Conservation (phyloP, 1,139 yeast genomes). For the Blastobotrys proliferans region DNA sequence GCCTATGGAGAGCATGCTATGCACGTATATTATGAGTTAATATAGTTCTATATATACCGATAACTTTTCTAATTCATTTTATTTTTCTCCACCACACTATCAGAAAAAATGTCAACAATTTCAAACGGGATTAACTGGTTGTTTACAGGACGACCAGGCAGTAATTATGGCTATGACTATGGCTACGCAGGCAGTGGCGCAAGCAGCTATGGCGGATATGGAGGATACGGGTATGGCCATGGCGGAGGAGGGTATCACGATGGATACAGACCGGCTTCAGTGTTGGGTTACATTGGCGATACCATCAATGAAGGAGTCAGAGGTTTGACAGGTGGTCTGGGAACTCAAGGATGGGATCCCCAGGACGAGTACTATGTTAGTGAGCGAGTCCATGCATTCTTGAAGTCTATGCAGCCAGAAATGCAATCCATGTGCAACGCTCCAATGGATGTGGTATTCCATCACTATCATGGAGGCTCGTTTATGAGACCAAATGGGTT, state of each 20-base stretch:
- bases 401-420: slow-evolving; percentile 3
- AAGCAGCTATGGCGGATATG: not conserved
- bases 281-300: not conserved
- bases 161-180: not conserved
- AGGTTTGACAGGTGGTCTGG: not conserved
- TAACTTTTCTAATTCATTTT: not conserved
- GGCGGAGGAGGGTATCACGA: slow-evolving; percentile 1
- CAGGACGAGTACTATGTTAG: slow-evolving; percentile 11
- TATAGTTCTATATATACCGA: no score
- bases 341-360: not conserved
- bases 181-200: not conserved
- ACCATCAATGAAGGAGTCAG: no score
- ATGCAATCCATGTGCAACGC: slow-evolving; percentile 2
- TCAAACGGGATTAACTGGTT: slow-evolving; percentile 12
- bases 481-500: slow-evolving; percentile 9
- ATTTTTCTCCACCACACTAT: no score
- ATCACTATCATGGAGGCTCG: slow-evolving; percentile 8
- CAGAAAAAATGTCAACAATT: no score
- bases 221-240: not conserved
- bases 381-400: slow-evolving; percentile 9
- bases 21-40: no score
- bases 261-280: slow-evolving; percentile 8
- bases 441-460: slow-evolving; percentile 8
- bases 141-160: slow-evolving; percentile 4
- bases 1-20: no score